Conservation (phyloP, 2,329 filamentous ascomycete genomes). For the Ceratocystis eucalypticola region DNA sequence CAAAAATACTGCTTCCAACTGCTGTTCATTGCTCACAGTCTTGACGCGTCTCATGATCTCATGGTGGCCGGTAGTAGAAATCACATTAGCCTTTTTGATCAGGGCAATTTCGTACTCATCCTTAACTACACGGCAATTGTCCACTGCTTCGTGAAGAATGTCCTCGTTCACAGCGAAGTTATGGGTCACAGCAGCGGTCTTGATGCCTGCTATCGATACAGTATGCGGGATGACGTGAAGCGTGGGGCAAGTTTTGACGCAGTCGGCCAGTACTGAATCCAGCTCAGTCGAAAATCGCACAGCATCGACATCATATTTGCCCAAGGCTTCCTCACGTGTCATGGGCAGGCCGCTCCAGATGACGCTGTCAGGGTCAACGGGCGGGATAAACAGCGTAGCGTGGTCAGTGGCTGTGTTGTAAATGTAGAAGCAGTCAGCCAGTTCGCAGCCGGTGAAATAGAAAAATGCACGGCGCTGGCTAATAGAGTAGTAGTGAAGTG, state of each 20-base stretch:
- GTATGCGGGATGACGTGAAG: slow-evolving; percentile 70
- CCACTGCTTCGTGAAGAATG: slow-evolving; percentile 48
- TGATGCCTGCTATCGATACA: slow-evolving; percentile 56
- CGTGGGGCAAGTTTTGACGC: slow-evolving; percentile 35
- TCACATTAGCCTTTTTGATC: slow-evolving; percentile 56
- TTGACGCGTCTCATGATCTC: slow-evolving; percentile 48
- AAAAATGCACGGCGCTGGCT: slow-evolving; percentile 88
- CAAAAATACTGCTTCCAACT: slow-evolving; percentile 71
- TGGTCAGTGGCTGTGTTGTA: slow-evolving; percentile 65
- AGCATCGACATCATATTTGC: slow-evolving; percentile 68
- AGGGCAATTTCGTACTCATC: slow-evolving; percentile 62
- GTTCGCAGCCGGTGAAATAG: slow-evolving; percentile 75
- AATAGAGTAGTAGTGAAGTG: background rate
- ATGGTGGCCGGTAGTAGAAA: slow-evolving; percentile 54
- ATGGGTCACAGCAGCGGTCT: slow-evolving; percentile 54
- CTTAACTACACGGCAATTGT: slow-evolving; percentile 56
- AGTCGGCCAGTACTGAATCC: slow-evolving; percentile 50
- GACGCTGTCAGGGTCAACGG: slow-evolving; percentile 73
- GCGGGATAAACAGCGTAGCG: slow-evolving; percentile 81
- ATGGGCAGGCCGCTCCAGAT: slow-evolving; percentile 88
- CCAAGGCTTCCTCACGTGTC: slow-evolving; percentile 57
- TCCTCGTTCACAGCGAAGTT: slow-evolving; percentile 43
- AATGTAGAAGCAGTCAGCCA: slow-evolving; percentile 65
- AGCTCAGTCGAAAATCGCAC: slow-evolving; percentile 61
- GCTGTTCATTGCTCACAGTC: slow-evolving; percentile 59